Evolutionary conservation across 2,329 filamentous ascomycete species (phyloP).

Genomic region (Exophiala mesophila): DNA sequence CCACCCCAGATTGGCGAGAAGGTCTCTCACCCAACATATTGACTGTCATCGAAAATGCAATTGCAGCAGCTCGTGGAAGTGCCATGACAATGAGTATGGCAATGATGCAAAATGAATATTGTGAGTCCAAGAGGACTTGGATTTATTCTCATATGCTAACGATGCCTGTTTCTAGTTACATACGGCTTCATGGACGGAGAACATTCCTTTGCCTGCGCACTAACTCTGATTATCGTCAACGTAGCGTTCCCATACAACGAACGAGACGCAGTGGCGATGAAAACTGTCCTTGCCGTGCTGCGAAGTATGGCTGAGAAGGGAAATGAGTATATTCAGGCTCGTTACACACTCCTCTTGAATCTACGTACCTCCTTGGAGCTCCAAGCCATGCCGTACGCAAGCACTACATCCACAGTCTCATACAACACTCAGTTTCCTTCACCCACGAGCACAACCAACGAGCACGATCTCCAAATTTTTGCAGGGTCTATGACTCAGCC

Average conservation of each 20-base stretch:
- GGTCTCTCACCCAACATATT: slow-evolving; percentile 47
- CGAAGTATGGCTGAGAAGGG: slow-evolving; percentile 50
- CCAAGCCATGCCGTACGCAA: slow-evolving; percentile 17
- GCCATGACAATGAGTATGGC: slow-evolving; percentile 48
- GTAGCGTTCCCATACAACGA: slow-evolving; percentile 47
- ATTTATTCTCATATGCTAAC: not conserved
- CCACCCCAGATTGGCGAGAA: slow-evolving; percentile 43
- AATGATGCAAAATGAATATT: slow-evolving; percentile 47
- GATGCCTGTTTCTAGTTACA: slow-evolving; percentile 36
- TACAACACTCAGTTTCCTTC: not conserved
- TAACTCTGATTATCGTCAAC: slow-evolving; percentile 53
- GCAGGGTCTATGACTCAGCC: not conserved
- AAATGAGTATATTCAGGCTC: slow-evolving; percentile 46
- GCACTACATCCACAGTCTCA: slow-evolving; percentile 1
- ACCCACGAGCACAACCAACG: not conserved
- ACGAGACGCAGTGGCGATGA: slow-evolving; percentile 43
- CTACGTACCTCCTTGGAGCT: slow-evolving; percentile 30
- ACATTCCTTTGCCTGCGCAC: slow-evolving; percentile 51
- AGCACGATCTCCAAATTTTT: not conserved
- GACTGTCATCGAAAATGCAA: slow-evolving; percentile 49
- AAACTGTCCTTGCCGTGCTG: slow-evolving; percentile 44
- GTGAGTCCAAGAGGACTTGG: slow-evolving; percentile 29
- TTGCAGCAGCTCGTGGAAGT: slow-evolving; percentile 47
- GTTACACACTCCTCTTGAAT: slow-evolving; percentile 36
- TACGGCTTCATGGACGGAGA: slow-evolving; percentile 57